Conservation (phyloP, 2,329 filamentous ascomycete species). For the Tetracladium maxilliforme region DNA sequence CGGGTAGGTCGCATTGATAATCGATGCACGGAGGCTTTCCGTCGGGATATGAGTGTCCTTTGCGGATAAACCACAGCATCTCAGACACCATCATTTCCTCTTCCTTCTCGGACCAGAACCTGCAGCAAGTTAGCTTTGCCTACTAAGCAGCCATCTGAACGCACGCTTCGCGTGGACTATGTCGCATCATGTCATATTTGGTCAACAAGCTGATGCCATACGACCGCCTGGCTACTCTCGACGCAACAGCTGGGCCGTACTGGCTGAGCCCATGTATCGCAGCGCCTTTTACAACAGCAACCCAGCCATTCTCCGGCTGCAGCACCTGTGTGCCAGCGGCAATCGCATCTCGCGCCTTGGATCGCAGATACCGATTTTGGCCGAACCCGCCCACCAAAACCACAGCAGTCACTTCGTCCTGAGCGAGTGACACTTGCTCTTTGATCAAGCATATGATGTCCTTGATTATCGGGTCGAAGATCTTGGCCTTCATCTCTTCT, state of each 20-base stretch:
- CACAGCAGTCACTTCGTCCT: too few relatives aligned
- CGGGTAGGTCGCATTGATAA: slow-evolving; percentile 1
- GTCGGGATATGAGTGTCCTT: slow-evolving; percentile 5
- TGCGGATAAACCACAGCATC: slow-evolving; percentile 7
- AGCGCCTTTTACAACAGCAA: slow-evolving; percentile 33
- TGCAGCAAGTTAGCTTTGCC: not conserved
- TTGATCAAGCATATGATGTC: too few relatives aligned
- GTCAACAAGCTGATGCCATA: slow-evolving; percentile 19
- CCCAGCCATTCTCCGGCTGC: slow-evolving; percentile 32
- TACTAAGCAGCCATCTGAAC: not conserved
- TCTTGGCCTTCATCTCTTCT: too few relatives aligned
- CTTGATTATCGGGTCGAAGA: too few relatives aligned
- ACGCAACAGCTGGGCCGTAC: slow-evolving; percentile 14
- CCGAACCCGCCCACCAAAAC: slow-evolving; percentile 34
- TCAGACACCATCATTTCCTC: slow-evolving; percentile 1
- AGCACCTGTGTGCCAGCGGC: slow-evolving; percentile 22
- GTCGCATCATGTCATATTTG: slow-evolving; percentile 2
- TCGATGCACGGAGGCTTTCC: slow-evolving; percentile 3
- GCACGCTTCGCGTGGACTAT: slow-evolving; percentile 3
- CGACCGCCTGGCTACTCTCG: slow-evolving; percentile 25
- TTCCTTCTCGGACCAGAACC: slow-evolving; percentile 3
- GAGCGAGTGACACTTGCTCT: slow-evolving; percentile 22
- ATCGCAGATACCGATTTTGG: slow-evolving; percentile 25
- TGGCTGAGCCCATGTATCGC: slow-evolving; percentile 30
- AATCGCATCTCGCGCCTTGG: slow-evolving; percentile 20